Evolutionary conservation across 2,329 filamentous ascomycete species (phyloP), one percentile per base, ranked within the genome.

Genomic region (Fusarium mangiferae): DNA sequence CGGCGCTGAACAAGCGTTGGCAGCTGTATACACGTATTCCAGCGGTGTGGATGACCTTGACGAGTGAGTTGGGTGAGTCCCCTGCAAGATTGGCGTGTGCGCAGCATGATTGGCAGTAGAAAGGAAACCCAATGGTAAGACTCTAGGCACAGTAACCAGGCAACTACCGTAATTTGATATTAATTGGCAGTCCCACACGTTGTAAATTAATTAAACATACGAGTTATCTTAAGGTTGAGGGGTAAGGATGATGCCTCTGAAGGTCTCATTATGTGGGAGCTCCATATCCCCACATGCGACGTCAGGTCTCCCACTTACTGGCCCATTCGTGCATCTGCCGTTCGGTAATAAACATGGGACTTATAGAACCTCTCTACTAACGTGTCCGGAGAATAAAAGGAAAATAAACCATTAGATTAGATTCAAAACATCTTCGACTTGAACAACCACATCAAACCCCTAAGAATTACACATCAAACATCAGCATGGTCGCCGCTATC

Each of bases 111-210:
- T 48, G 30, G 3, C 52, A 12, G 8, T 1, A 20, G 5, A 28
- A 9, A 28, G 3, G 0, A 15, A 22, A 1, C 2, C 11, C 7
- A 12, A 17, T 17, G 2, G 6, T 1, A 5, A 5, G 7, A 15
- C 0, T 26, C 5, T 17, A 3, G 4, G 1, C 1, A 3, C 7
- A 35, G 6, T 2, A 2, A 17, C 14, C 0, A 46, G n/a, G 14
- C n/a, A 57, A 48, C 18, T 57, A 22, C 39, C 39, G 39, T 57
- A 28, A 11, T 12, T 57, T 48, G 55, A 26, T 48, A 6, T 57
- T 14, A 2, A 14, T 13, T 2, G 1, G 2, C 3, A 30, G 51
- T 30, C 51, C 51, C 36, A 55, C 36, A 55, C 51, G 38, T n/a
- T 55, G 24, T 1, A 2, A n/a, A 30, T 30, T 7, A n/a, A n/a